phyloP scores from a whole-genome alignment of 768 basidiomycete species.

The Tubosaeta brunneosetosa region DNA sequence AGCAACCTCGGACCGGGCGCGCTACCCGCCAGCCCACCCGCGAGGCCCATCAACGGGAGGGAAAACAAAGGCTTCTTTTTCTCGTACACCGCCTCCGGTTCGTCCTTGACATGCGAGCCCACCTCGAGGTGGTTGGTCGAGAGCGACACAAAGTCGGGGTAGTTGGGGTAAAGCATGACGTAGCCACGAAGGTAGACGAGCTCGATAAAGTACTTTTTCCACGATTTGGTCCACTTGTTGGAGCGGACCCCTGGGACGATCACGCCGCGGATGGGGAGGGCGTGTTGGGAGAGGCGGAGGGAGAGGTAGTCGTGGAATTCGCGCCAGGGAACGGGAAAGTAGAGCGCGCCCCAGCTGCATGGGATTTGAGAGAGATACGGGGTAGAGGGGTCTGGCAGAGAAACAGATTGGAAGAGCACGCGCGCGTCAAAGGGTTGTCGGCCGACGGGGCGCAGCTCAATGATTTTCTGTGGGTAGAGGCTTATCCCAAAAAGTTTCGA shows the following conservation, averaged over 20 bases:
- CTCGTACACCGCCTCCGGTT: conserved; percentile 40
- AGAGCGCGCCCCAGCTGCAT: conserved; percentile 89
- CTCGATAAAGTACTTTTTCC: conserved; percentile 91
- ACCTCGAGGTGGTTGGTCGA: conserved; percentile 91
- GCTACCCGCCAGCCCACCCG: conserved; percentile 11
- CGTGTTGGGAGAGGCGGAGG: conserved; percentile 55
- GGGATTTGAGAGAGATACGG: conserved; percentile 86
- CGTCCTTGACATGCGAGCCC: conserved; percentile 70
- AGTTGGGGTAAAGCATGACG: conserved; percentile 89
- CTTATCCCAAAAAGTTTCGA: conserved; percentile 70
- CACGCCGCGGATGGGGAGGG: conserved; percentile 29
- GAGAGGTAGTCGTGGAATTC: conserved; percentile 79
- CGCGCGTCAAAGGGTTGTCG: conserved; percentile 66
- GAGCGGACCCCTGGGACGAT: conserved; percentile 76
- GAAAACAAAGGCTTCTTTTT: conserved; percentile 62
- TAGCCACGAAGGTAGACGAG: conserved; percentile 77
- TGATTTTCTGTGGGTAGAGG: conserved; percentile 80
- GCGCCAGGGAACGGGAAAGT: conserved; percentile 86
- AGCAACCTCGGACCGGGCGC: conserved; percentile 37
- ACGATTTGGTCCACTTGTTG: conserved; percentile 75
- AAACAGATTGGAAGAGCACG: conserved; percentile 43
- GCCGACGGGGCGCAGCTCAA: conserved; percentile 67
- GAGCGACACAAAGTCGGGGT: conserved; percentile 59
- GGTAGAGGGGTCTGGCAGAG: conserved; percentile 41
- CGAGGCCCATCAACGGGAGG: conserved; percentile 61